These are phyloP conservation scores for Nakataea oryzae DNA, from an alignment of 2,329 filamentous ascomycete species.

Conservation along the genomic window DNA sequence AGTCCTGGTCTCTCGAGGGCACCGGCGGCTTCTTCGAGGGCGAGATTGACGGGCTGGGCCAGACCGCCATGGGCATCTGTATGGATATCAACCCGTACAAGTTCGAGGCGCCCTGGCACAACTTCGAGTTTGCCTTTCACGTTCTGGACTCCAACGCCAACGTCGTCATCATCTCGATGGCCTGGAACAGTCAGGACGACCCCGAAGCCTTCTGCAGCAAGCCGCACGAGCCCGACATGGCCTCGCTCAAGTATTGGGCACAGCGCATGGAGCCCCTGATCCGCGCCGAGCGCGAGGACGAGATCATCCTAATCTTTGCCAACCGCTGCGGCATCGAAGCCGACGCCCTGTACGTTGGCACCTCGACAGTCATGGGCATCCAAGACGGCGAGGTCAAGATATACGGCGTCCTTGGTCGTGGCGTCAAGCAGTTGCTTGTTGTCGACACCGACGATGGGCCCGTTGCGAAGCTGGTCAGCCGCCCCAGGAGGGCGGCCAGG, in stretches of 20 bases:
- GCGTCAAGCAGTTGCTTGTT: slow-evolving; percentile 56
- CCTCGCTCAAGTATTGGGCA: slow-evolving; percentile 68
- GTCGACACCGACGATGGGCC: slow-evolving; percentile 47
- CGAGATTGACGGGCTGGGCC: slow-evolving; percentile 35
- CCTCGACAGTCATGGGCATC: slow-evolving; percentile 60
- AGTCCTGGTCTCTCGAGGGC: slow-evolving; percentile 50
- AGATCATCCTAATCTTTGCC: slow-evolving; percentile 59
- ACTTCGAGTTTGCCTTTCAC: slow-evolving; percentile 44
- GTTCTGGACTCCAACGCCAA: slow-evolving; percentile 45
- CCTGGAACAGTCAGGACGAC: slow-evolving; percentile 58
- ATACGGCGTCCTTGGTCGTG: slow-evolving; percentile 62
- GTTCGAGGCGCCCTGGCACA: slow-evolving; percentile 37
- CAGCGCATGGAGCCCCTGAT: slow-evolving; percentile 58
- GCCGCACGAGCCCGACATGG: slow-evolving; percentile 55
- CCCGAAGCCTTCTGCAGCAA: slow-evolving; percentile 31
- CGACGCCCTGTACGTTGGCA: slow-evolving; percentile 61
- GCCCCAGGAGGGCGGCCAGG: background rate
- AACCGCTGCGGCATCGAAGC: slow-evolving; percentile 62
- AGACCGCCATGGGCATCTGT: slow-evolving; percentile 50
- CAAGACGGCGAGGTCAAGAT: slow-evolving; percentile 54
- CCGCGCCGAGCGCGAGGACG: slow-evolving; percentile 35
- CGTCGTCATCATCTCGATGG: slow-evolving; percentile 64
- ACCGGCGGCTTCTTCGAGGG: slow-evolving; percentile 36
- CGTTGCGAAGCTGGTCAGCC: slow-evolving; percentile 30
- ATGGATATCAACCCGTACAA: slow-evolving; percentile 30